A percentile compares a stretch with the other conserved stretches of the same genome.
Evolutionary conservation across 805 yeast genomes (phyloP).

Genomic region (Lachancea fermentati): DNA sequence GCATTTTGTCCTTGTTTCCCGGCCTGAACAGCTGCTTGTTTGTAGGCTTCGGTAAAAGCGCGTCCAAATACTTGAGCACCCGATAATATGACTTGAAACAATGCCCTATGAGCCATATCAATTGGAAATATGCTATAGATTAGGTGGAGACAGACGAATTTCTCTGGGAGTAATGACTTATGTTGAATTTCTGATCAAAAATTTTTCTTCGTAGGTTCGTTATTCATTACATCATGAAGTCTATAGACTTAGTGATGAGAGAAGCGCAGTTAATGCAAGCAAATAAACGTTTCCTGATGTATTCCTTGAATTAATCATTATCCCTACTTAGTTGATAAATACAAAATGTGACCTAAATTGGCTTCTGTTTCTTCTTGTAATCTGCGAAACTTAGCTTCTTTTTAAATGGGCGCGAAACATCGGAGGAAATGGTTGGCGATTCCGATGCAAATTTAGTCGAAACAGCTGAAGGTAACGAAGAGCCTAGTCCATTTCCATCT

Average conservation of each 20-base stretch:
- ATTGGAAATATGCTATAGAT: no score
- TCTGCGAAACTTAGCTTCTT: conserved; percentile 36
- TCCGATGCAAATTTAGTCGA: neutral
- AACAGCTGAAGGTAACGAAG: neutral
- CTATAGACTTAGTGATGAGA: no score
- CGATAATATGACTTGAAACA: conserved; percentile 84
- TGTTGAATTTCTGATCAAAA: no score
- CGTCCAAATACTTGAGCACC: conserved; percentile 95
- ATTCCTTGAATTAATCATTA: neutral
- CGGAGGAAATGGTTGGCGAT: neutral
- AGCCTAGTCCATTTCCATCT: neutral
- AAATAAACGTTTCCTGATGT: no score
- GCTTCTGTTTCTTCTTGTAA: conserved; percentile 29
- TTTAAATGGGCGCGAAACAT: conserved; percentile 13
- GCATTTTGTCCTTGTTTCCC: conserved; percentile 57
- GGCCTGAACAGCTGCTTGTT: conserved; percentile 93
- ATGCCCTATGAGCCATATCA: conserved; percentile 80
- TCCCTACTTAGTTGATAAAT: neutral
- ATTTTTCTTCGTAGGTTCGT: neutral
- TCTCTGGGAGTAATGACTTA: no score
- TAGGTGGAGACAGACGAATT: no score
- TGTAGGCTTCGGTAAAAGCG: conserved; percentile 95
- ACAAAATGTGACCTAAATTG: conserved; percentile 5
- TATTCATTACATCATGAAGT: neutral
- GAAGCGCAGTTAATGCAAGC: no score